Percentiles rank a stretch among this genome's conserved stretches.
Conservation (phyloP, 75 land plant species). For the Chamaecyparis obtusa region DNA sequence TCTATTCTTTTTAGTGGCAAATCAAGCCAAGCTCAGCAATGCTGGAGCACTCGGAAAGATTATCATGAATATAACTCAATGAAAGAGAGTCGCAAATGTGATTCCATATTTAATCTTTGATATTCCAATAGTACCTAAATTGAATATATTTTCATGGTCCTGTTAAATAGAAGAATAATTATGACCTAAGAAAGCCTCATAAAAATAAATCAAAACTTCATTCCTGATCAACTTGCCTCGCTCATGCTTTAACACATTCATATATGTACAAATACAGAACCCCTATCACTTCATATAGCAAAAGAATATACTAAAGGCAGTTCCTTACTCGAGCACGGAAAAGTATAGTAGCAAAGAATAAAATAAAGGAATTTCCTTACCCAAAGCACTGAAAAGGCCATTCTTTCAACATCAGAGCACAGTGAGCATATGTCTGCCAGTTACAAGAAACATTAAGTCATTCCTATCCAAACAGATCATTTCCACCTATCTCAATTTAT, state of each 20-base stretch:
- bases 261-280: neutral
- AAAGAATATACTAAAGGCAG: neutral
- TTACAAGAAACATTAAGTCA: conserved; percentile 1
- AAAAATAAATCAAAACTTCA: no score
- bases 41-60: no score
- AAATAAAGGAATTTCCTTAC: conserved; percentile 24
- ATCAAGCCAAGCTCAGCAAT: no score
- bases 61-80: no score
- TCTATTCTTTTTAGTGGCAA: no score
- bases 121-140: no score
- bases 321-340: conserved; percentile 79
- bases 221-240: neutral
- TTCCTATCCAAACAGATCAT: neutral
- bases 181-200: no score
- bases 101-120: no score
- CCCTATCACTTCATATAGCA: neutral
- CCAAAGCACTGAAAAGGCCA: conserved; percentile 97
- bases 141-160: no score
- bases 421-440: conserved; percentile 94
- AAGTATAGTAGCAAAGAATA: conserved; percentile 46
- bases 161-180: no score
- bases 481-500: neutral
- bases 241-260: neutral
- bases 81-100: no score
- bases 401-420: conserved; percentile 87